These are phyloP conservation scores for Fusarium sarcochroum DNA, from an alignment of 2,329 filamentous ascomycete genomes.

Conservation along the genomic window DNA sequence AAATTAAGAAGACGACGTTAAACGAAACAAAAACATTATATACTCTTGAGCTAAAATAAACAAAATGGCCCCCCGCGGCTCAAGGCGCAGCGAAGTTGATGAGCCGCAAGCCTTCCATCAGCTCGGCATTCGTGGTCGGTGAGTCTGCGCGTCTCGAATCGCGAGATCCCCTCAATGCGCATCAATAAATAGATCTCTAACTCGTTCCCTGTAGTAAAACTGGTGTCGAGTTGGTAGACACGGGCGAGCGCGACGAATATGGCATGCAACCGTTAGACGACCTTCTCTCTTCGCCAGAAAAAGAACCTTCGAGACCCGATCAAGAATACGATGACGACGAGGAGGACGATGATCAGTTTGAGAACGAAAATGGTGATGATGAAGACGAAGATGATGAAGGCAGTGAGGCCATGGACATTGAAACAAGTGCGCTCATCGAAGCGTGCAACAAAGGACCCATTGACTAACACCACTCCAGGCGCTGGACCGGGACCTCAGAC, in stretches of 20 bases:
- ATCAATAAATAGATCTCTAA: slow-evolving; percentile 14
- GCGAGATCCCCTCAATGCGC: neutral
- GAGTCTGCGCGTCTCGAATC: slow-evolving; percentile 39
- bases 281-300: slow-evolving; percentile 90
- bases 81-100: slow-evolving; percentile 49
- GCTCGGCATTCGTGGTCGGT: slow-evolving; percentile 57
- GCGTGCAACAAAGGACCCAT: neutral
- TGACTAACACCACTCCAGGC: slow-evolving; percentile 55
- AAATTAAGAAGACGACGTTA: neutral
- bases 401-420: slow-evolving; percentile 68
- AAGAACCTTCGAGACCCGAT: slow-evolving; percentile 51
- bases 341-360: slow-evolving; percentile 39
- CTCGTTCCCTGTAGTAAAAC: slow-evolving; percentile 77
- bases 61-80: slow-evolving; percentile 53
- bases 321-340: slow-evolving; percentile 44
- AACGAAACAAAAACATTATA: neutral
- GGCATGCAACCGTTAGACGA: slow-evolving; percentile 90
- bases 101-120: slow-evolving; percentile 53
- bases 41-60: neutral
- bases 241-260: slow-evolving; percentile 86
- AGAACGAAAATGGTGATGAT: slow-evolving; percentile 47
- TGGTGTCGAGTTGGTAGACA: slow-evolving; percentile 84
- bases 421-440: slow-evolving; percentile 56
- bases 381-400: slow-evolving; percentile 28
- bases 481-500: slow-evolving; percentile 68